phyloP scores from a whole-genome alignment of 371 early-diverging fungal species.

The Apophysomyces variabilis region DNA sequence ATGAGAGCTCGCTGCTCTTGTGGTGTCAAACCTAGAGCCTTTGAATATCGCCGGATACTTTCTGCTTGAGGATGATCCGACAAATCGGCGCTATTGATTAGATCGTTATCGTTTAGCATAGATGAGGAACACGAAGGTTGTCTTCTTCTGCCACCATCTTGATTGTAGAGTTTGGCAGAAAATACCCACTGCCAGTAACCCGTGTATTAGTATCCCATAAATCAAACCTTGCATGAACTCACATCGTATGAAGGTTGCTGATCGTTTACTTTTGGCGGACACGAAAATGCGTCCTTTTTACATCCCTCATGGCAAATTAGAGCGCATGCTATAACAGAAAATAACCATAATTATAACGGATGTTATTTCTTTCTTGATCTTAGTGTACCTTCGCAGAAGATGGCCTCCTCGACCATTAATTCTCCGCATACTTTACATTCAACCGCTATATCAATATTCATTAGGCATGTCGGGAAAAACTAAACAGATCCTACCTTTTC shows the following conservation, averaged over 20 bases:
- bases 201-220: neutral
- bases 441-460: conserved; percentile 27
- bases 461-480: neutral
- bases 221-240: conserved; percentile 9
- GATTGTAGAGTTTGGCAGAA: conserved; percentile 26
- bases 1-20: conserved; percentile 41
- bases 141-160: conserved; percentile 1
- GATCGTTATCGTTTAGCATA: neutral
- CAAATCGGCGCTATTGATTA: conserved; percentile 20
- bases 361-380: neutral
- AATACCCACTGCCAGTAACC: conserved; percentile 29
- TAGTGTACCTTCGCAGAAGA: conserved; percentile 44
- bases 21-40: conserved; percentile 35
- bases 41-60: conserved; percentile 38
- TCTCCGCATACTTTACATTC: conserved; percentile 53
- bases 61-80: conserved; percentile 42
- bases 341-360: neutral
- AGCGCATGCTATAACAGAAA: conserved; percentile 37
- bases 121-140: neutral
- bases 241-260: conserved; percentile 55
- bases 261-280: conserved; percentile 50
- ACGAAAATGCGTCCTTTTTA: conserved; percentile 43
- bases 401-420: conserved; percentile 26
- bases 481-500: conserved; percentile 34
- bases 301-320: conserved; percentile 49